Evolutionary conservation across 805 yeast genomes (phyloP).

Genomic region (Scheffersomyces spartinae): DNA sequence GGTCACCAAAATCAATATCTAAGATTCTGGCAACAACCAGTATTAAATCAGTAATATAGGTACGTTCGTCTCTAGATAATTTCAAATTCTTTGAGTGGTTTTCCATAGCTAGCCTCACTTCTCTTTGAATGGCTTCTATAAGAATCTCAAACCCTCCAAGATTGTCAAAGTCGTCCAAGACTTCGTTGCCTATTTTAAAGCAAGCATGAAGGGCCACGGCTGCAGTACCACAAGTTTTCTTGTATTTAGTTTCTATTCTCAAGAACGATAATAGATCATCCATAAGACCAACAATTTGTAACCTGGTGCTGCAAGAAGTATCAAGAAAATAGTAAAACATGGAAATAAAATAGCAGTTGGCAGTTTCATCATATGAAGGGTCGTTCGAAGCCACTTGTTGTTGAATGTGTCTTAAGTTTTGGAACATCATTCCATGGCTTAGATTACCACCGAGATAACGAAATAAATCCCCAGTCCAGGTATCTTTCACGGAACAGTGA

Average conservation of each 20-base stretch:
- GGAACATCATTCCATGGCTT: conserved; percentile 72
- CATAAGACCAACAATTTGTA: conserved; percentile 68
- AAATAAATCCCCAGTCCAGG: conserved; percentile 67
- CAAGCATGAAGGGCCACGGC: conserved; percentile 42
- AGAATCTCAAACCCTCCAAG: conserved; percentile 54
- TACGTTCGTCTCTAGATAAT: too few species aligned
- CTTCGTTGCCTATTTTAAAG: conserved; percentile 34
- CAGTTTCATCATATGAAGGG: conserved; percentile 13
- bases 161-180: conserved; percentile 52
- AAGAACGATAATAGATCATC: conserved; percentile 54
- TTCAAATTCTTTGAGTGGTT: conserved; percentile 51
- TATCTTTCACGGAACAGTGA: conserved; percentile 49
- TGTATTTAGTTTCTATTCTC: conserved; percentile 35
- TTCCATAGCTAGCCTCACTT: conserved; percentile 51
- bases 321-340: conserved; percentile 52
- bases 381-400: conserved; percentile 34
- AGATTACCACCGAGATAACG: conserved; percentile 78
- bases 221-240: conserved; percentile 53
- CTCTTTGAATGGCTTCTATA: conserved; percentile 49
- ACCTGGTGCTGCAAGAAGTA: conserved; percentile 39
- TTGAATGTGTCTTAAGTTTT: conserved; percentile 53
- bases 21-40: conserved; percentile 55
- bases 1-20: conserved; percentile 69
- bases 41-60: conserved; percentile 35
- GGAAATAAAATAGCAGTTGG: conserved; percentile 38